These are phyloP conservation scores for Chrysoporthe deuterocubensis DNA, from an alignment of 2,329 filamentous ascomycete species.

Conservation along the genomic window DNA sequence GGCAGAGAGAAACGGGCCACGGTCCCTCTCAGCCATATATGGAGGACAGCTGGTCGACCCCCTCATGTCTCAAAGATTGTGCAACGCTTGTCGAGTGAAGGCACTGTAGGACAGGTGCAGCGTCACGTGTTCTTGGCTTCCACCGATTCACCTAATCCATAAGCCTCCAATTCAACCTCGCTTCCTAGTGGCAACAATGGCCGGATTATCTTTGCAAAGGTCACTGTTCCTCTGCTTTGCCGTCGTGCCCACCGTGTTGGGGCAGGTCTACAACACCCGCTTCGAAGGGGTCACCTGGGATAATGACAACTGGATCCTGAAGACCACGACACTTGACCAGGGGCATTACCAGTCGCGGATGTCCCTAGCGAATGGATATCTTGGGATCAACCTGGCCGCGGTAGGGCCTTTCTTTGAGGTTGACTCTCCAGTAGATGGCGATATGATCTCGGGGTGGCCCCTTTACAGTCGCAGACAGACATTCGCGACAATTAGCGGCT, in stretches of 20 bases:
- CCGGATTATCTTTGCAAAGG: neutral
- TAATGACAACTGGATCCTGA: conserved; percentile 34
- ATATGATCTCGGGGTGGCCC: conserved; percentile 67
- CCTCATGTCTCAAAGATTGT: neutral
- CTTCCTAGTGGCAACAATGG: neutral
- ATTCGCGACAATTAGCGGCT: conserved; percentile 70
- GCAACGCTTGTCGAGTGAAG: no score
- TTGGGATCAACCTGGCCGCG: conserved; percentile 36
- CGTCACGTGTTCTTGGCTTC: neutral
- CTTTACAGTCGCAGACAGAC: conserved; percentile 65
- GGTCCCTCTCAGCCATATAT: no score
- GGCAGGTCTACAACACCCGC: conserved; percentile 31
- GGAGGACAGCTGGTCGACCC: neutral
- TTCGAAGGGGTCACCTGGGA: conserved; percentile 37
- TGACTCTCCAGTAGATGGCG: conserved; percentile 31
- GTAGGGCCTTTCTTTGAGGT: conserved; percentile 37
- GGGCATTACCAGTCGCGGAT: conserved; percentile 36
- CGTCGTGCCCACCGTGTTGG: neutral
- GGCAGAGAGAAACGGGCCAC: neutral
- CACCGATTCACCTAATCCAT: neutral
- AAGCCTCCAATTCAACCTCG: neutral
- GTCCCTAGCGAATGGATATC: conserved; percentile 38
- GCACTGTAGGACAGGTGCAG: no score
- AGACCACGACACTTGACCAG: conserved; percentile 33
- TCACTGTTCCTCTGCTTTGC: neutral